Base-by-base conservation (phyloP, 805 yeast genomes). In the Ogataea trehalophila region DNA sequence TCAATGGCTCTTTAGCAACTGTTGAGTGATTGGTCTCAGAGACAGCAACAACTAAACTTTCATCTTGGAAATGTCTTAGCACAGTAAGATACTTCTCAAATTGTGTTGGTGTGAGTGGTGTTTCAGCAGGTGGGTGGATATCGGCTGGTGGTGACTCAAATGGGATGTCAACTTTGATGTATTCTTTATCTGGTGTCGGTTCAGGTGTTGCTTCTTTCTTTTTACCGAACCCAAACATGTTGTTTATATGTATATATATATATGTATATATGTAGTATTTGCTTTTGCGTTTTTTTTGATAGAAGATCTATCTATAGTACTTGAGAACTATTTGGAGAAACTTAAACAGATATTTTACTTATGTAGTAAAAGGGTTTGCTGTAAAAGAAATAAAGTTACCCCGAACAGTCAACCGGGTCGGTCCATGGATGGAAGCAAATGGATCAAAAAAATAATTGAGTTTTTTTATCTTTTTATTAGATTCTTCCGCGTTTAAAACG, bases 51-150 rank as follows among this genome's bases (percentile, higher is more conserved):
- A 57, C 62, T 42, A 85, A 63, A 5, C 68, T 78, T 7, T 79
- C 71, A 52, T 76, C 60, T 50, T 73, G 74, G 63, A 89, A 87
- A 66, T 87, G 81, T 41, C 69, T 63, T 47, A 83, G 70, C 4
- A 91, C 86, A n/a, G 65, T 61, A n/a, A 67, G 53, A 59, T 85
- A 91, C 68, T 83, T 83, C 20, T 62, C 65, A 52, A 73, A 65
- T 64, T 94, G 85, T 26, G 75, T 83, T 2, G 61, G 61, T 1
- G 78, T 69, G 37, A 91, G 70, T 29, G 67, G 45, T 38, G 55
- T 59, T 2, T 71, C 73, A 39, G 69, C 68, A 5, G 85, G 84
- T 1, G 86, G 80, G 29, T 66, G 68, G 43, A 84, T 66, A 31
- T 66, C 61, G 0, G 67, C 58, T 9, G 86, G 80, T 2, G 88